Percentiles rank a stretch among this genome's conserved stretches.
phyloP scores from a whole-genome alignment of 2,329 filamentous ascomycete species.

The Aspergillus uvarum region DNA sequence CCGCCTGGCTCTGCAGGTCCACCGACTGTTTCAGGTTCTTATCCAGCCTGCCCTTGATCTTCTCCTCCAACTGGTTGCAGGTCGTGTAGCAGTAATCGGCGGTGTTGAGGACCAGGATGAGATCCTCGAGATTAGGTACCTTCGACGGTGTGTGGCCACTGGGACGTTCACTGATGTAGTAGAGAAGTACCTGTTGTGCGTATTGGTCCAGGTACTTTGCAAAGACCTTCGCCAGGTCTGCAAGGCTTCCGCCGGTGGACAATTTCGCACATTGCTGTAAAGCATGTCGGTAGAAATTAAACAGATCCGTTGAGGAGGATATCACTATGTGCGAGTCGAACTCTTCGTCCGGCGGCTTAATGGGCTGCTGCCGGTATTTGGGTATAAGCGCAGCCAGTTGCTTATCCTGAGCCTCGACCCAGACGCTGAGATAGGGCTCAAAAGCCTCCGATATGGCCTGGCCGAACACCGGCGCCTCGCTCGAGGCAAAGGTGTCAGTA shows the following conservation, averaged over 20 bases:
- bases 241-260: slow-evolving; percentile 81
- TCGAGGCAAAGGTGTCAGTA: slow-evolving; percentile 84
- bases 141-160: slow-evolving; percentile 55
- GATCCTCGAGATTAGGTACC: slow-evolving; percentile 64
- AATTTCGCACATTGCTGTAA: slow-evolving; percentile 94
- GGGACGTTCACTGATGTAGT: slow-evolving; percentile 63
- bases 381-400: slow-evolving; percentile 81
- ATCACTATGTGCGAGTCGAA: slow-evolving; percentile 89
- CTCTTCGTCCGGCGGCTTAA: slow-evolving; percentile 82
- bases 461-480: slow-evolving; percentile 74
- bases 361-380: slow-evolving; percentile 78
- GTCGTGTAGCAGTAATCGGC: slow-evolving; percentile 97
- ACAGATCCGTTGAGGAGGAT: slow-evolving; percentile 89
- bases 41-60: slow-evolving; percentile 87
- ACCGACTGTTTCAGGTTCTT: slow-evolving; percentile 71
- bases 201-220: slow-evolving; percentile 95
- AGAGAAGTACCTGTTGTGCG: slow-evolving; percentile 83
- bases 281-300: slow-evolving; percentile 93
- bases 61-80: slow-evolving; percentile 89
- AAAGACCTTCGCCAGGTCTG: slow-evolving; percentile 81
- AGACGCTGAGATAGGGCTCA: slow-evolving; percentile 92
- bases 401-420: slow-evolving; percentile 95
- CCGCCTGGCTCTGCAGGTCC: slow-evolving; percentile 88
- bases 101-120: slow-evolving; percentile 86
- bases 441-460: slow-evolving; percentile 95